These are phyloP conservation scores for Afroboletus lepidellus DNA, from an alignment of 1,284 basidiomycete genomes.

Conservation along the genomic window DNA sequence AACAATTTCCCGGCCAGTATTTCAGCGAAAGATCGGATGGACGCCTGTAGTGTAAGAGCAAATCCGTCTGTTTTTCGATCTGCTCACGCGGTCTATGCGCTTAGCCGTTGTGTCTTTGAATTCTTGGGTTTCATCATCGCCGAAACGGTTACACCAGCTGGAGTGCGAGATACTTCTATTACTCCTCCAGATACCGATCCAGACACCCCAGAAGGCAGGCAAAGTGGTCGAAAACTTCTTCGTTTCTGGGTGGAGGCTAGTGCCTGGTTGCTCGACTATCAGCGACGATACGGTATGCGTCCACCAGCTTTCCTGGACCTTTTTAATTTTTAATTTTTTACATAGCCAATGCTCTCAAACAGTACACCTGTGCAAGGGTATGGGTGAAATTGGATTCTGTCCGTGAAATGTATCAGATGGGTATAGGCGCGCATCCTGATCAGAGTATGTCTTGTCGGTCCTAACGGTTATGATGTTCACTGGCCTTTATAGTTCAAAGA, in stretches of 20 bases:
- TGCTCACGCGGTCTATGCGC: slow-evolving; percentile 14
- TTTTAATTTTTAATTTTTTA: slow-evolving; percentile 9
- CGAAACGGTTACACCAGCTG: slow-evolving; percentile 29
- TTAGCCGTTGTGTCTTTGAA: slow-evolving; percentile 55
- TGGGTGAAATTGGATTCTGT: slow-evolving; percentile 58
- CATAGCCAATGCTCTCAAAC: slow-evolving; percentile 41
- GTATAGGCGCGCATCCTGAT: slow-evolving; percentile 70
- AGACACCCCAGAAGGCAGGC: slow-evolving; percentile 43
- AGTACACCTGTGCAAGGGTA: slow-evolving; percentile 36
- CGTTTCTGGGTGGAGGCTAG: slow-evolving; percentile 75
- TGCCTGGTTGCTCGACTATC: slow-evolving; percentile 62
- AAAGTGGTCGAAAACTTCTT: slow-evolving; percentile 59
- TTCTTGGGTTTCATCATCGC: slow-evolving; percentile 52
- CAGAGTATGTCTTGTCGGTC: slow-evolving; percentile 52
- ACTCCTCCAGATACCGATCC: slow-evolving; percentile 56
- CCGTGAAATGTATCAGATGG: slow-evolving; percentile 67
- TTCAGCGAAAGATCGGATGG: slow-evolving; percentile 69
- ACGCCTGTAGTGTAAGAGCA: slow-evolving; percentile 52
- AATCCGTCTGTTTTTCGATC: slow-evolving; percentile 6
- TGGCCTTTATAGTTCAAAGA: slow-evolving; percentile 47
- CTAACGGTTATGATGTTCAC: slow-evolving; percentile 3
- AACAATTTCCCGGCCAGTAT: slow-evolving; percentile 51
- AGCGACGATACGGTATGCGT: slow-evolving; percentile 45
- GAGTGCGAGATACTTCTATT: slow-evolving; percentile 40
- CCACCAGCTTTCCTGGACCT: slow-evolving; percentile 1